Conservation (phyloP, 306 rosid genomes). For the Dalbergia oliveri region DNA sequence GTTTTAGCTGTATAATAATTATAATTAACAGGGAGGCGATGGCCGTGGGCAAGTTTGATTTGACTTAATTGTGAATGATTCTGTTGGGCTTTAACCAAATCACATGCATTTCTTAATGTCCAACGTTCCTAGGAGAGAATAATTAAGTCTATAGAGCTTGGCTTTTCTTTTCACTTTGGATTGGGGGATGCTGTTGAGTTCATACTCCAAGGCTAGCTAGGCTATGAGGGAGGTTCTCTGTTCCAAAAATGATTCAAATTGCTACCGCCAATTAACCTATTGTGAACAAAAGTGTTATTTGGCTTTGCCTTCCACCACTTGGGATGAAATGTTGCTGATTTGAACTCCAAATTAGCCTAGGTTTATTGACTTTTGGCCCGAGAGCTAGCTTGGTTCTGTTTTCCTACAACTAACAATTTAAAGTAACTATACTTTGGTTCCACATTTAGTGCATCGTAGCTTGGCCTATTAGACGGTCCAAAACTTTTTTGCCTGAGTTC, state of each 20-base stretch:
- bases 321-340: background rate
- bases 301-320: conserved; percentile 9
- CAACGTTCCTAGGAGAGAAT: background rate
- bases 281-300: background rate
- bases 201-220: conserved; percentile 27
- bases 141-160: conserved; percentile 4
- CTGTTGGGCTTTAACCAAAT: conserved; percentile 62
- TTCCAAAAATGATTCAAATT: background rate
- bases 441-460: background rate
- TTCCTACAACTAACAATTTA: background rate
- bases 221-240: conserved; percentile 25
- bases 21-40: background rate
- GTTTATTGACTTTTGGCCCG: background rate
- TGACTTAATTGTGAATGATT: conserved; percentile 37
- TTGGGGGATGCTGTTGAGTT: background rate
- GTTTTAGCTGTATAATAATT: background rate
- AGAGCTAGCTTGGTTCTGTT: conserved; percentile 14
- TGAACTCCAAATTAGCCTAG: background rate
- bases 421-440: background rate
- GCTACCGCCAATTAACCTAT: background rate
- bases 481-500: background rate
- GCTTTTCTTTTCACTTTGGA: conserved; percentile 34
- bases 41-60: conserved; percentile 40
- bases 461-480: background rate
- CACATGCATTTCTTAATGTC: conserved; percentile 46